These are phyloP conservation scores for Dothiorella sarmentorum DNA, from an alignment of 2,329 filamentous ascomycete species.

Conservation along the genomic window DNA sequence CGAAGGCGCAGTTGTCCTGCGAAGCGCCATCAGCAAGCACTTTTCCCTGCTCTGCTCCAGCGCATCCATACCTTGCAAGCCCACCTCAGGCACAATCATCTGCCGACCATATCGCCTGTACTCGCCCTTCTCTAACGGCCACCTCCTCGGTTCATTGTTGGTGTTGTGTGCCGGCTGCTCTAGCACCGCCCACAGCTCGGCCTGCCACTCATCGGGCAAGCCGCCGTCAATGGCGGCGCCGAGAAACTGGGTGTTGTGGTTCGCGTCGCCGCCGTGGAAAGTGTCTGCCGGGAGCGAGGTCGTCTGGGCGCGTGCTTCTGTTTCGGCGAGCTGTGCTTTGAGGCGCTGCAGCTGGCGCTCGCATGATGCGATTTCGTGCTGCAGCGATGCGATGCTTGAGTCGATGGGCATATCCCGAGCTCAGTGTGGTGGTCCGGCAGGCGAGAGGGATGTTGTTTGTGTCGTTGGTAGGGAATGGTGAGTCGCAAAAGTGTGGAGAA, in stretches of 20 bases:
- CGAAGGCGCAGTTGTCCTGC: slow-evolving; percentile 73
- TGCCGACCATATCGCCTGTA: slow-evolving; percentile 87
- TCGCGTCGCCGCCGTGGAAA: slow-evolving; percentile 23
- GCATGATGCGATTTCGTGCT: slow-evolving; percentile 41
- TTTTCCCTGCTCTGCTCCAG: too few relatives aligned
- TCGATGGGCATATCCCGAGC: slow-evolving; percentile 13
- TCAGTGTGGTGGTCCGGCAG: too few relatives aligned
- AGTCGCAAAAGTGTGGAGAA: neutral
- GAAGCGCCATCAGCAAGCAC: neutral
- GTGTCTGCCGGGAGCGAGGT: slow-evolving; percentile 23
- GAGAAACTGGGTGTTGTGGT: slow-evolving; percentile 25
- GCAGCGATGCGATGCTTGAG: slow-evolving; percentile 33
- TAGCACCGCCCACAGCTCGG: slow-evolving; percentile 40
- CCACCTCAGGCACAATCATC: slow-evolving; percentile 81
- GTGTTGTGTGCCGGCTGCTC: slow-evolving; percentile 25
- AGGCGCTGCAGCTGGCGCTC: slow-evolving; percentile 41
- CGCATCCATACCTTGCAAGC: slow-evolving; percentile 67
- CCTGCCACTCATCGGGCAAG: slow-evolving; percentile 41
- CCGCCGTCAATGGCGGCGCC: slow-evolving; percentile 40
- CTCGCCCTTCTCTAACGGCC: slow-evolving; percentile 69
- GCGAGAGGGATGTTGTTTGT: too few relatives aligned
- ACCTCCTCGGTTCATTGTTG: slow-evolving; percentile 36
- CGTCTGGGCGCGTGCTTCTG: slow-evolving; percentile 32
- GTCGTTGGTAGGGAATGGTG: neutral
- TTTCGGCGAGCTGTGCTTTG: slow-evolving; percentile 41